These are phyloP conservation scores for Prunus armeniaca DNA, from an alignment of 306 rosid species.

Conservation along the genomic window DNA sequence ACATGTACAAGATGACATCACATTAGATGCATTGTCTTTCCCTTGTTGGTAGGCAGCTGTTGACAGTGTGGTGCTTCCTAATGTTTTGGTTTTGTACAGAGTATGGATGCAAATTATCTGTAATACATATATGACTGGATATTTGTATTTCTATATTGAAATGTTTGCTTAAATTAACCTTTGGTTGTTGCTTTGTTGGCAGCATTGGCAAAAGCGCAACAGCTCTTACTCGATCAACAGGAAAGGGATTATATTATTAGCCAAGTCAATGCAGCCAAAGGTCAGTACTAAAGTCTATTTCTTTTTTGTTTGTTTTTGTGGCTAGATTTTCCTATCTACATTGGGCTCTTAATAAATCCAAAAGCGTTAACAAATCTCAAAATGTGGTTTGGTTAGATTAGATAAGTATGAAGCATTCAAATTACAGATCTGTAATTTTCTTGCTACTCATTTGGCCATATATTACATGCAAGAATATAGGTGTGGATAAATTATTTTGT, in stretches of 20 bases:
- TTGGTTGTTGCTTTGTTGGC: conserved; percentile 37
- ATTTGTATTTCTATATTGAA: conserved; percentile 12
- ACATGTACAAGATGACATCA: not conserved
- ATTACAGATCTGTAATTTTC: not conserved
- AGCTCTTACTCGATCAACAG: conserved; percentile 83
- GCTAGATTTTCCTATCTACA: not conserved
- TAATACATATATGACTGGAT: not conserved
- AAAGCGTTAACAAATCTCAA: not conserved
- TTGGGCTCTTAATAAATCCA: not conserved
- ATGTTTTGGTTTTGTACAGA: not conserved
- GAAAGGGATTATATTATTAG: conserved; percentile 87
- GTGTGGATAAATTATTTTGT: not conserved
- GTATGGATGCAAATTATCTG: not conserved
- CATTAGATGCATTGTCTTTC: not conserved
- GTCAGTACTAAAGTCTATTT: conserved; percentile 37
- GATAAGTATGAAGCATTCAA: not conserved
- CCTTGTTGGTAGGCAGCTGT: not conserved
- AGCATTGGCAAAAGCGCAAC: conserved; percentile 97
- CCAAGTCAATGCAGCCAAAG: conserved; percentile 93
- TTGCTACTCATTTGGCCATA: not conserved
- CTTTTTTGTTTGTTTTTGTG: conserved; percentile 1
- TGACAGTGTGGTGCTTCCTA: conserved; percentile 2
- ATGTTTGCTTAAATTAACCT: conserved; percentile 9
- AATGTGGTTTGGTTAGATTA: not conserved
- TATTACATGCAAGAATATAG: not conserved